Evolutionary conservation across 2,329 filamentous ascomycete species (phyloP).

Genomic region (Fusarium decemcellulare): DNA sequence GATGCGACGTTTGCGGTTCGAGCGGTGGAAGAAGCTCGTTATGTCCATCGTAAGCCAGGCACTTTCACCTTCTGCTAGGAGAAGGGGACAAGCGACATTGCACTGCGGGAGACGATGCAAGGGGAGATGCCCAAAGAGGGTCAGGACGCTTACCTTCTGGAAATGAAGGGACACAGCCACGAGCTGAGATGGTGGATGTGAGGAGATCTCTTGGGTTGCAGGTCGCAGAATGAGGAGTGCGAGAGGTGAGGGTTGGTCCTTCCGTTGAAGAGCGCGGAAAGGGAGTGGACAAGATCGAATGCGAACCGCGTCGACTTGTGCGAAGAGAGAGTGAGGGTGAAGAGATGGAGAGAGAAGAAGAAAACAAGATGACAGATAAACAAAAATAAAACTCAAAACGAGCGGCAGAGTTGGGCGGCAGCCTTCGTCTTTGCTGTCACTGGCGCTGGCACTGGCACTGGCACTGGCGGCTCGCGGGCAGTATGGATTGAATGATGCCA

Average conservation of each 20-base stretch:
- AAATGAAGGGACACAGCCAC: conserved; percentile 9
- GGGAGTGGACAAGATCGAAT: not conserved
- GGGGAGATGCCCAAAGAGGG: not conserved
- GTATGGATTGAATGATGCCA: too few relatives aligned
- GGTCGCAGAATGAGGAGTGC: not conserved
- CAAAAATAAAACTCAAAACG: not conserved
- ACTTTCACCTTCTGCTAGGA: not conserved
- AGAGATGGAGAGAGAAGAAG: not conserved
- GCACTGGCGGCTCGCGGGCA: conserved; percentile 9
- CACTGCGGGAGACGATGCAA: not conserved
- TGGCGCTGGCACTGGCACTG: conserved; percentile 12
- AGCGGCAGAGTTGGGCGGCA: conserved; percentile 1
- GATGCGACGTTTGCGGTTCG: not conserved
- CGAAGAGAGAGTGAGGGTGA: conserved; percentile 1
- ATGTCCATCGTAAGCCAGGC: not conserved
- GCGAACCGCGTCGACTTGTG: conserved; percentile 1
- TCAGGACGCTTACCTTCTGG: conserved; percentile 20
- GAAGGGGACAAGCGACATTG: not conserved
- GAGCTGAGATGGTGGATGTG: conserved; percentile 2
- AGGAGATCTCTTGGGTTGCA: not conserved
- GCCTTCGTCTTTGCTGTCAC: conserved; percentile 8
- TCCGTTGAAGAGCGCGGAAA: conserved; percentile 12
- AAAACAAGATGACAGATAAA: not conserved
- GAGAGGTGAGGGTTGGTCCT: conserved; percentile 15
- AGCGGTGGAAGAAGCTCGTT: not conserved